Evolutionary conservation across 1,284 basidiomycete genomes (phyloP).

Genomic region (Trichosporon faecale): DNA sequence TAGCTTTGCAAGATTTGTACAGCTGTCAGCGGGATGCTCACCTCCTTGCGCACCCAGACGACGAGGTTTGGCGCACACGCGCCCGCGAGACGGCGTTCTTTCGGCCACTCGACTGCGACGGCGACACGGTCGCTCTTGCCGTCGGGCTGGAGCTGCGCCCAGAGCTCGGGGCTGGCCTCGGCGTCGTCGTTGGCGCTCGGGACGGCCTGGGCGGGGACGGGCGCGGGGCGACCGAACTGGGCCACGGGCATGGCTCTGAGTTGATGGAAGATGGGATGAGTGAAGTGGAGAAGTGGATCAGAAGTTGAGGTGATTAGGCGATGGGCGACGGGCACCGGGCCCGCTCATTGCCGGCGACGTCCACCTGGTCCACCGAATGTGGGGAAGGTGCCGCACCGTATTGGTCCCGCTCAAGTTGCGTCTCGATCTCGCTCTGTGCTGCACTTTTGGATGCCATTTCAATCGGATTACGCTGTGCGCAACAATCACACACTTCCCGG

Average conservation of each 20-base stretch:
- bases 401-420: neutral
- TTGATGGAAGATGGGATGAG: neutral
- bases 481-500: neutral
- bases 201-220: constrained; percentile 19
- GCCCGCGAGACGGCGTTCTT: constrained; percentile 19
- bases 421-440: neutral
- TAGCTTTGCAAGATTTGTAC: neutral
- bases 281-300: neutral
- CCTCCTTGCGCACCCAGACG: constrained; percentile 18
- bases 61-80: constrained; percentile 20
- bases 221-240: constrained; percentile 23
- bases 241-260: constrained; percentile 15
- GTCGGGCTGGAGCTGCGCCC: constrained; percentile 15
- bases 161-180: constrained; percentile 21
- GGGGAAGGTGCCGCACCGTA: neutral
- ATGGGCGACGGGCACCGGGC: constrained; percentile 5
- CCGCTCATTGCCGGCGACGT: constrained; percentile 10
- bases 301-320: neutral
- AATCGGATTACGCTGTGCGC: neutral
- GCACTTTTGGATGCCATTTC: neutral
- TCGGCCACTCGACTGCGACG: constrained; percentile 22
- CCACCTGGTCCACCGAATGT: neutral
- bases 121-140: constrained; percentile 13
- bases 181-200: constrained; percentile 16
- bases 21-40: neutral